A percentile compares a stretch with the other conserved stretches of the same genome.
Evolutionary conservation across 768 basidiomycete genomes (phyloP).

Genomic region (Exsudoporus frostii): DNA sequence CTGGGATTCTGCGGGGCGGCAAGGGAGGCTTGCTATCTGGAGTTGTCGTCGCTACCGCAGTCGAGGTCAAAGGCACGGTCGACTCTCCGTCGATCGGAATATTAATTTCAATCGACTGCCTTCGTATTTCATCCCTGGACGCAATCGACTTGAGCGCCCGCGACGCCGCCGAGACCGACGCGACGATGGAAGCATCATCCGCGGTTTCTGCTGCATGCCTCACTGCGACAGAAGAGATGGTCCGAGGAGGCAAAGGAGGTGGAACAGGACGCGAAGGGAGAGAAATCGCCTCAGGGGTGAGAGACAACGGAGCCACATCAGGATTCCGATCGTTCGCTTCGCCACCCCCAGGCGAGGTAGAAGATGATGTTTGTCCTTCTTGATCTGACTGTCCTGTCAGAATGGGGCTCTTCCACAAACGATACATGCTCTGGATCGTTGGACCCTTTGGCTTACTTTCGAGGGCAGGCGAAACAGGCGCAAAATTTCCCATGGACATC

Average conservation of each 20-base stretch:
- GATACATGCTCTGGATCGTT: slow-evolving; percentile 66
- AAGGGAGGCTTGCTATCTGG: slow-evolving; percentile 29
- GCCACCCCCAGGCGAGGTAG: slow-evolving; percentile 4
- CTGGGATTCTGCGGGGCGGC: slow-evolving; percentile 31
- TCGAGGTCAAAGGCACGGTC: slow-evolving; percentile 1
- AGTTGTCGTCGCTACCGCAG: background rate
- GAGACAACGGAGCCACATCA: slow-evolving; percentile 29
- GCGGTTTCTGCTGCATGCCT: slow-evolving; percentile 29
- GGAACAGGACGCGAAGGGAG: slow-evolving; percentile 31
- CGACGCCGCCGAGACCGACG: slow-evolving; percentile 41
- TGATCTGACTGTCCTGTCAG: slow-evolving; percentile 27
- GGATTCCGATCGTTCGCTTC: slow-evolving; percentile 24
- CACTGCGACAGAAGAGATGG: slow-evolving; percentile 31
- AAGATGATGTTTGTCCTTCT: slow-evolving; percentile 10
- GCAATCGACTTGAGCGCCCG: slow-evolving; percentile 58
- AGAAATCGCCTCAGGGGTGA: slow-evolving; percentile 21
- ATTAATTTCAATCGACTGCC: slow-evolving; percentile 23
- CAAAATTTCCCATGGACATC: slow-evolving; percentile 79
- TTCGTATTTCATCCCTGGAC: slow-evolving; percentile 40
- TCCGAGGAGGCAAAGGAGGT: slow-evolving; percentile 43
- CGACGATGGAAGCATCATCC: slow-evolving; percentile 18
- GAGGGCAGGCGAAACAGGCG: slow-evolving; percentile 41
- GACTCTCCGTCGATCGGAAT: slow-evolving; percentile 5
- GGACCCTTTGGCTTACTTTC: slow-evolving; percentile 44
- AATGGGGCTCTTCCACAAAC: slow-evolving; percentile 65